Base-by-base conservation (phyloP, 2,329 filamentous ascomycete genomes). In the Apiospora marii region DNA sequence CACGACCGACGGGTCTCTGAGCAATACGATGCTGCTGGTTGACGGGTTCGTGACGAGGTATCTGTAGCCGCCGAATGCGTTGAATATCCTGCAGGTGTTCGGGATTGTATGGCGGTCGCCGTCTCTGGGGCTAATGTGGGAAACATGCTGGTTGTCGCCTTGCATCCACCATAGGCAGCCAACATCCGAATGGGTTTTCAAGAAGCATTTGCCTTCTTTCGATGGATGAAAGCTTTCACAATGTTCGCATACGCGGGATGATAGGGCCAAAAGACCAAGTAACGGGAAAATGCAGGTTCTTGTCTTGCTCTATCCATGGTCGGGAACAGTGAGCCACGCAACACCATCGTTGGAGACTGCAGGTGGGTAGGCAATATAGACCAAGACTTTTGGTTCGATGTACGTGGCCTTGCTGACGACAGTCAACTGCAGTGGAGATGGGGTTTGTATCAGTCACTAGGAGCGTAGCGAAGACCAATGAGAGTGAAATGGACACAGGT, bases 51-150 rank as follows among this genome's bases (percentile, higher is more conserved):
- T 44, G 24, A 41, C 68, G 3, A 69, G 43, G 68, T 49, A 51
- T 46, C 68, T 44, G 43, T 69, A 44, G 44, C 68, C 68, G 68
- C 68, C 68, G 68, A 69, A 69, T 30, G 51, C 8, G 19, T 69
- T 69, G 27, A 44, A 51, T 69, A 24, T 44, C 68, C 22, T 69
- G 51, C 68, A 51, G 2, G 44, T 44, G 44, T 49, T 69, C 5
- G 44, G 68, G 22, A 69, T 69, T 2, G 24, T 7, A n/a, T 69
- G 68, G 30, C 14, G 27, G 44, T 27, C 68, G 43, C 49, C 49
- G 24, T 53, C 49, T n/a, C 27, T 53, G 10, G 49, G 49, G 49
- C 24, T 53, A 24, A 30, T 53, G 49, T 53, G 30, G n/a, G 10
- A 10, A 30, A 53, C 27, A 24, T 53, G 30, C 49, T 53, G 49